phyloP scores from a whole-genome alignment of 2,329 filamentous ascomycete genomes.

The Penicillium nordicum region DNA sequence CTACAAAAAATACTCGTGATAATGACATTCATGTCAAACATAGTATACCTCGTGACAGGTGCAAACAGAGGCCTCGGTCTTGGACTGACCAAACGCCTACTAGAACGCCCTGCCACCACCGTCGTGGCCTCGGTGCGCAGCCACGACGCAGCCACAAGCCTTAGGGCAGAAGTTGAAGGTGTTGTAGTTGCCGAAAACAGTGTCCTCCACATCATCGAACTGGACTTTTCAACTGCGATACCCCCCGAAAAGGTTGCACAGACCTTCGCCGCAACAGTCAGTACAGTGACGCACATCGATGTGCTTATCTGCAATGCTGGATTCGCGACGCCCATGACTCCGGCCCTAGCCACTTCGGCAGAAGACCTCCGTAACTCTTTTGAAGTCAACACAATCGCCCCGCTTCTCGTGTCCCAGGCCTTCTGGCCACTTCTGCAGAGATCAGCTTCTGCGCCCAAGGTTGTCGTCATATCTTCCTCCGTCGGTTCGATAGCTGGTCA shows the following conservation, averaged over 20 bases:
- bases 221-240: slow-evolving; percentile 22
- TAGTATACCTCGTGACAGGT: slow-evolving; percentile 31
- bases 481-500: slow-evolving; percentile 22
- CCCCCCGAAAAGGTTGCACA: slow-evolving; percentile 10
- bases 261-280: slow-evolving; percentile 9
- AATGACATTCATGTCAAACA: slow-evolving; percentile 8
- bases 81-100: slow-evolving; percentile 20
- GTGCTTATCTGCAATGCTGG: slow-evolving; percentile 29
- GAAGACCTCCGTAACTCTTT: slow-evolving; percentile 18
- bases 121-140: slow-evolving; percentile 25
- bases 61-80: slow-evolving; percentile 30
- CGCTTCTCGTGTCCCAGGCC: slow-evolving; percentile 26
- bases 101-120: slow-evolving; percentile 20
- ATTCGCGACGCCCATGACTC: slow-evolving; percentile 58
- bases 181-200: slow-evolving; percentile 6
- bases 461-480: slow-evolving; percentile 19
- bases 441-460: slow-evolving; percentile 12
- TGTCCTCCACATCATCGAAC: slow-evolving; percentile 15
- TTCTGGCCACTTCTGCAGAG: slow-evolving; percentile 19
- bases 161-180: slow-evolving; percentile 1
- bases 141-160: slow-evolving; percentile 5
- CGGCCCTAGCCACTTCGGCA: slow-evolving; percentile 42
- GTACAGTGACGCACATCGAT: slow-evolving; percentile 28
- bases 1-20: background rate
- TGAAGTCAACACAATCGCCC: slow-evolving; percentile 35